Percentiles rank a stretch among this genome's conserved stretches.
Evolutionary conservation across 345 rosid species (phyloP).

Genomic region (Euphorbia lathyris): DNA sequence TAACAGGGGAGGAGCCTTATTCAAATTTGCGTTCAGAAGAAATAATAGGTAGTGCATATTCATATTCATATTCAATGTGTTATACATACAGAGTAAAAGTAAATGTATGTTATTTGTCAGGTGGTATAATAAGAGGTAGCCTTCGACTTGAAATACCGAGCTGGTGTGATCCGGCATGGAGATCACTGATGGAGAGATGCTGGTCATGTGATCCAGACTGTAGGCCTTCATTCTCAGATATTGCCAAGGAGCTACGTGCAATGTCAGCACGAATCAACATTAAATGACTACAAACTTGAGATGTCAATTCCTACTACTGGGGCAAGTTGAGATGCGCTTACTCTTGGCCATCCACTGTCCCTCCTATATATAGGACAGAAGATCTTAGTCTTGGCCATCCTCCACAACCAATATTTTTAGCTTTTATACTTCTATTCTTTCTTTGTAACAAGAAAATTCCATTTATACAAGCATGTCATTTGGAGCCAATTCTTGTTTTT

Average conservation of each 20-base stretch:
- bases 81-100: no score
- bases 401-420: no score
- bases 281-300: constrained; percentile 19
- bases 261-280: constrained; percentile 39
- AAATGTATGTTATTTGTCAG: constrained; percentile 21
- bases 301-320: not conserved
- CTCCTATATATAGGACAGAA: no score
- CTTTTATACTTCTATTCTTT: no score
- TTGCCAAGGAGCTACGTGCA: constrained; percentile 37
- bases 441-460: no score
- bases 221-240: constrained; percentile 47
- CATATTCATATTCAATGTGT: no score
- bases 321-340: no score
- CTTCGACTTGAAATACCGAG: constrained; percentile 39
- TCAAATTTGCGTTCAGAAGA: constrained; percentile 31
- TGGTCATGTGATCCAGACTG: constrained; percentile 40
- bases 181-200: constrained; percentile 51
- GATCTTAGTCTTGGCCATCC: no score
- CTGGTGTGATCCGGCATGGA: constrained; percentile 46
- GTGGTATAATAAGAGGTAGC: constrained; percentile 33
- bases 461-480: no score
- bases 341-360: no score
- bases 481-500: no score
- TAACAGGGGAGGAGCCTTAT: constrained; percentile 53
- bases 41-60: constrained; percentile 32